Evolutionary conservation across 768 basidiomycete species (phyloP).

Genomic region (Sporobolomyces pararoseus): DNA sequence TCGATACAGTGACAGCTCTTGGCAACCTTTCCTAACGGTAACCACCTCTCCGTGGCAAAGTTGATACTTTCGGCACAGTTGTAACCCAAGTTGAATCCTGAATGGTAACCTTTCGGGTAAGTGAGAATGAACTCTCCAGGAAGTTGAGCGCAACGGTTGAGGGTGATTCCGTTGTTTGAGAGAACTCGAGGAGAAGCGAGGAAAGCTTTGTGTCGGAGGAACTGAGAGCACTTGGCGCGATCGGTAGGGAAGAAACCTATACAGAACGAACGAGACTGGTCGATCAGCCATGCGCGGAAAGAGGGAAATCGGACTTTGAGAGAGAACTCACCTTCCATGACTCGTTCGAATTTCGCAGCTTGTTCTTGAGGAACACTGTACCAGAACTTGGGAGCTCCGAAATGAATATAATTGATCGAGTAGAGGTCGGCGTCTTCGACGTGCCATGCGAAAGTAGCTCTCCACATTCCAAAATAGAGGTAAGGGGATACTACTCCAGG

Average conservation of each 20-base stretch:
- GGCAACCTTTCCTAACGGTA: slow-evolving; percentile 78
- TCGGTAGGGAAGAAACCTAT: slow-evolving; percentile 80
- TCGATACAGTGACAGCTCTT: slow-evolving; percentile 50
- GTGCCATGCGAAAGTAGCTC: slow-evolving; percentile 97
- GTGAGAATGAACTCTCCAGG: slow-evolving; percentile 96
- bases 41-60: slow-evolving; percentile 90
- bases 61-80: slow-evolving; percentile 98
- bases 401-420: slow-evolving; percentile 98
- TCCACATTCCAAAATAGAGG: slow-evolving; percentile 99
- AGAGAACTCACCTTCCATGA: slow-evolving; percentile 69
- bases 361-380: slow-evolving; percentile 89
- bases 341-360: slow-evolving; percentile 74
- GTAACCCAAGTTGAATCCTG: slow-evolving; percentile 91
- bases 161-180: slow-evolving; percentile 66
- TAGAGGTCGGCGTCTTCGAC: slow-evolving; percentile 99
- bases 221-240: slow-evolving; percentile 78
- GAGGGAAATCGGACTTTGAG: neutral
- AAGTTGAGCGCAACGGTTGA: slow-evolving; percentile 87
- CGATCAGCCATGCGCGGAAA: neutral
- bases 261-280: neutral
- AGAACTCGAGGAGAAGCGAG: slow-evolving; percentile 81
- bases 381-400: slow-evolving; percentile 92
- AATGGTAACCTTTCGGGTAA: slow-evolving; percentile 89
- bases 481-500: slow-evolving; percentile 98
- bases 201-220: slow-evolving; percentile 93